Conservation (phyloP, 495 filamentous ascomycete genomes). For the Talaromyces liani region DNA sequence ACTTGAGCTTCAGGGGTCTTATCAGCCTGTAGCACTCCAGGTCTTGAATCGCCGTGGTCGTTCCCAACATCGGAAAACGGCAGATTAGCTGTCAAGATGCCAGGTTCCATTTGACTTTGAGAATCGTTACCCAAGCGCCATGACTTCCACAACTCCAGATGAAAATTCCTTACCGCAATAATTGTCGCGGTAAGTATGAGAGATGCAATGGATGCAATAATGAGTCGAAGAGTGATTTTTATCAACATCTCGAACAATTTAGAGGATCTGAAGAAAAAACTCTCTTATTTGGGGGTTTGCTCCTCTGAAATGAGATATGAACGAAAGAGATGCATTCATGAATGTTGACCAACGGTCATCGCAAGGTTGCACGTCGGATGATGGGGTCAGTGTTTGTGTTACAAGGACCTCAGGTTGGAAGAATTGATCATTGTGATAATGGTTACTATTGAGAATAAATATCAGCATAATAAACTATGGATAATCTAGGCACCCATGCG, state of each 20-base stretch:
- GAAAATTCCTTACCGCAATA: neutral
- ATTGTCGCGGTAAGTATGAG: neutral
- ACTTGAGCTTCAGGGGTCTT: neutral
- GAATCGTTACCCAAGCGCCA: neutral
- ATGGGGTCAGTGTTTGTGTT: neutral
- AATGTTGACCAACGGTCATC: neutral
- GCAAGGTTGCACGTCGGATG: neutral
- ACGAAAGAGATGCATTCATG: neutral
- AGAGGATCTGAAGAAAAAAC: no score
- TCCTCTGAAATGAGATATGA: neutral
- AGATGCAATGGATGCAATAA: neutral
- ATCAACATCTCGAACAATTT: neutral
- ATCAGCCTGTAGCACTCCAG: neutral
- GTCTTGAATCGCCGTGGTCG: neutral
- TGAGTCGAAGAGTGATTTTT: neutral
- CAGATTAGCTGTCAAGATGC: neutral
- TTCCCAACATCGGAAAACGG: neutral
- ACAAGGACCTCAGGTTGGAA: neutral
- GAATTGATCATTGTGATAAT: no score
- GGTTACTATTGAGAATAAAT: no score
- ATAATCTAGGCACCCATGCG: no score
- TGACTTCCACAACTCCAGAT: neutral
- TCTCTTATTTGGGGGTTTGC: neutral
- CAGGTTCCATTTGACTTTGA: neutral
- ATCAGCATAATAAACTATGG: no score